Evolutionary conservation across 2,329 filamentous ascomycete species (phyloP).

Genomic region (Cladophialophora carrionii): DNA sequence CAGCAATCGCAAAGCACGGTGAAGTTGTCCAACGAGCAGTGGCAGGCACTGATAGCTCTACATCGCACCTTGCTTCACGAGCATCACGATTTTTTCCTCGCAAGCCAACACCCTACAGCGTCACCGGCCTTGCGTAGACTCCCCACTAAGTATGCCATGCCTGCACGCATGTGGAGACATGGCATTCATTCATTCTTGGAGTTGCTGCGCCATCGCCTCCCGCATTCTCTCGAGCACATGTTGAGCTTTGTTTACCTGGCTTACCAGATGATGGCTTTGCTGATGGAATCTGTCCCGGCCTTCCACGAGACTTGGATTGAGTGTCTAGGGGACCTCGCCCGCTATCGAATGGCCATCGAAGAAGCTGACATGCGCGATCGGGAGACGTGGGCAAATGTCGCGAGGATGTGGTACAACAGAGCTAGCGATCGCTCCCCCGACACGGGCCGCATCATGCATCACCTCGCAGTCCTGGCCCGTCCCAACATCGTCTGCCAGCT

Average conservation of each 20-base stretch:
- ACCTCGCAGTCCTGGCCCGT: conserved; percentile 70
- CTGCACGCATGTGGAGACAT: conserved; percentile 92
- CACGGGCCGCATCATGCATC: conserved; percentile 81
- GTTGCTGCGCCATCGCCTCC: conserved; percentile 72
- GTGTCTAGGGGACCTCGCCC: conserved; percentile 80
- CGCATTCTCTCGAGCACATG: conserved; percentile 83
- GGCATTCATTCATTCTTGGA: conserved; percentile 87
- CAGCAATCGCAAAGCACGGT: conserved; percentile 60
- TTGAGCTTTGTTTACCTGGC: conserved; percentile 84
- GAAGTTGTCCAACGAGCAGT: conserved; percentile 67
- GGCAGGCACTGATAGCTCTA: conserved; percentile 79
- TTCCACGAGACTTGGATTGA: conserved; percentile 94
- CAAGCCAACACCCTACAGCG: conserved; percentile 81
- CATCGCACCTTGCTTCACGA: conserved; percentile 81
- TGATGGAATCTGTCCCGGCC: conserved; percentile 80
- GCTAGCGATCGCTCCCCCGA: conserved; percentile 76
- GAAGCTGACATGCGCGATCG: conserved; percentile 74
- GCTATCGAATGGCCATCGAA: conserved; percentile 91
- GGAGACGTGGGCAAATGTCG: conserved; percentile 80
- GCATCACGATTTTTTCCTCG: conserved; percentile 84
- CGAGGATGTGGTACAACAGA: conserved; percentile 80
- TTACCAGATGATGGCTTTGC: conserved; percentile 84
- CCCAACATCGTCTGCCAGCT: conserved; percentile 58
- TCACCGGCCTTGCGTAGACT: conserved; percentile 68
- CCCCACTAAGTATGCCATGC: conserved; percentile 85